Base-by-base conservation (phyloP, 2,329 filamentous ascomycete genomes). In the Neofusicoccum umdonicola region DNA sequence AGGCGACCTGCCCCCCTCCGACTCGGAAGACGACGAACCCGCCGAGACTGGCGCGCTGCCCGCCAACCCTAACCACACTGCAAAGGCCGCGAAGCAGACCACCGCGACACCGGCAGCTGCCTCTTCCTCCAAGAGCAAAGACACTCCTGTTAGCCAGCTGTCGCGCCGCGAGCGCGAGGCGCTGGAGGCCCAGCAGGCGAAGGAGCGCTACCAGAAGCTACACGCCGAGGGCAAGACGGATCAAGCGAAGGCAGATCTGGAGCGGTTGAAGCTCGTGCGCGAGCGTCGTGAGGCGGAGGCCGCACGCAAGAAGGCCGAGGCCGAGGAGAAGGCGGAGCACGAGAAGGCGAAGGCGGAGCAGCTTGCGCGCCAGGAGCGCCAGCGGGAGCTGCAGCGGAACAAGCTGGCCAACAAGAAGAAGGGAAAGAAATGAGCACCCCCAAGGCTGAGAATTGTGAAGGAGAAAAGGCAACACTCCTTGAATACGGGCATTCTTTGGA, bases 181-280 rank as follows among this genome's bases (percentile, higher is more conserved):
- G 2, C 74, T 95, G 39, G 90, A 97, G 80, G 93, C 93, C 1
- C 89, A 90, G 68, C 90, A 94, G 76, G 92, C 92, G 35, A 93
- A 93, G 77, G 93, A 97, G 82, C 86, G 88, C 70, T 97, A 97
- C 75, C 87, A 92, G 83, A 96, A 96, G 80, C 78, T 97, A 71
- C 94, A 97, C 73, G 91, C 93, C 65, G 90, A 93, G 74, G 94
- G 94, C 73, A 98, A 98, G 87, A 98, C 95, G 50, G 95, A 99
- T 67, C 91, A 97, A 83, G 93, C 94, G 54, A 90, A 92, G 76
- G 89, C 91, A 4, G 95, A 99, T 79, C 75, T 98, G 70, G 94
- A 92, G 66, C 87, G 95, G 64, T 80, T 99, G 73, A 88, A 83
- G 77, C 76, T 94, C 66, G 92, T 99, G 69, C 87, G 89, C 54